Percentiles rank a stretch among this genome's conserved stretches.
phyloP scores from a whole-genome alignment of 2,329 filamentous ascomycete genomes.

The Penicillium nordicum region DNA sequence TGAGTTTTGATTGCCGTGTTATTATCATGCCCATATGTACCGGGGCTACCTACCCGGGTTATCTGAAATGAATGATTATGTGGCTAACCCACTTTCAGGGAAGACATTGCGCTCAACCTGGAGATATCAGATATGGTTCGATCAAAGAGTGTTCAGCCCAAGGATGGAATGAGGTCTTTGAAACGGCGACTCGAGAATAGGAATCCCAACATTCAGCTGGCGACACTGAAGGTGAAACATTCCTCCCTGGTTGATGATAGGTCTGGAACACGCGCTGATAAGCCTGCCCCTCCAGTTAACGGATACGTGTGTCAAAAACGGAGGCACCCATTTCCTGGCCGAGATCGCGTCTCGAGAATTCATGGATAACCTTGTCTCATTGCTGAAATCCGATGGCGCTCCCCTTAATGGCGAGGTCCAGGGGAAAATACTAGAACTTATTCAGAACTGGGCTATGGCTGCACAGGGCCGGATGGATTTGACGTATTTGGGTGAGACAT shows the following conservation, averaged over 20 bases:
- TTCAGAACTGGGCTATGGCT: conserved; percentile 89
- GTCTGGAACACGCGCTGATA: conserved; percentile 66
- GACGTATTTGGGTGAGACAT: conserved; percentile 83
- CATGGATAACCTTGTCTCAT: conserved; percentile 91
- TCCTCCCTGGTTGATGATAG: conserved; percentile 57
- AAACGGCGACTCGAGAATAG: conserved; percentile 94
- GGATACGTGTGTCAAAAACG: conserved; percentile 98
- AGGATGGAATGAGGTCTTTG: conserved; percentile 95
- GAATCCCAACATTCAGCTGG: conserved; percentile 95
- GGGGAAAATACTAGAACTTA: conserved; percentile 84
- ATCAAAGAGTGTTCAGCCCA: conserved; percentile 94
- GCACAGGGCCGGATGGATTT: conserved; percentile 81
- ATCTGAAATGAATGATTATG: background rate
- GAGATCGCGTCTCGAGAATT: conserved; percentile 97
- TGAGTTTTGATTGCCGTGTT: conserved; percentile 47
- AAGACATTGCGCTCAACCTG: conserved; percentile 95
- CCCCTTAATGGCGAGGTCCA: conserved; percentile 83
- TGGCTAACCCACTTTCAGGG: conserved; percentile 50
- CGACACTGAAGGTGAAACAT: conserved; percentile 73
- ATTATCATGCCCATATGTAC: conserved; percentile 5
- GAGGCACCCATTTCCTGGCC: conserved; percentile 86
- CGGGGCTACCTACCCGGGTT: background rate
- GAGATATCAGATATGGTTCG: conserved; percentile 97
- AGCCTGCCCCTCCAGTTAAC: conserved; percentile 60
- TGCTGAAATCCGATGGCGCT: conserved; percentile 74